phyloP scores from a whole-genome alignment of 192 early-diverging fungal species.

The Backusella tuberculispora region DNA sequence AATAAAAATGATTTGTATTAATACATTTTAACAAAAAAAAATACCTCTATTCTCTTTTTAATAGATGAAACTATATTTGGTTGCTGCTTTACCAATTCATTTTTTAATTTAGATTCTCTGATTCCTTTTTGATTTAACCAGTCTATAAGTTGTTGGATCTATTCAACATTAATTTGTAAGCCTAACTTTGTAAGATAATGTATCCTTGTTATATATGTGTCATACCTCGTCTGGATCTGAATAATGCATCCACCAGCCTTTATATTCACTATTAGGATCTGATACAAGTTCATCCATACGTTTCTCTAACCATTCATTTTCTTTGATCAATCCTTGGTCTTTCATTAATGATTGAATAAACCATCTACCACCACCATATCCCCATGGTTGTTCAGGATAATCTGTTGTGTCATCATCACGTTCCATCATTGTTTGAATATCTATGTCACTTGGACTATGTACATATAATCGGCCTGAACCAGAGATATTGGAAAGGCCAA shows the following conservation, averaged over 20 bases:
- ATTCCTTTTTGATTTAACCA: slow-evolving; percentile 82
- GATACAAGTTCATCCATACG: slow-evolving; percentile 13
- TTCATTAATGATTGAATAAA: slow-evolving; percentile 24
- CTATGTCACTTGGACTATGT: slow-evolving; percentile 50
- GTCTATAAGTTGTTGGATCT: slow-evolving; percentile 68
- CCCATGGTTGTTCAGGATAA: slow-evolving; percentile 16
- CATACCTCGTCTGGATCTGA: slow-evolving; percentile 39
- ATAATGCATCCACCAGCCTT: slow-evolving; percentile 33
- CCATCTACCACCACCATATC: slow-evolving; percentile 28
- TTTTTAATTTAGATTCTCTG: slow-evolving; percentile 66
- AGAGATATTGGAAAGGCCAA: slow-evolving; percentile 55
- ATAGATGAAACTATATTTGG: slow-evolving; percentile 29
- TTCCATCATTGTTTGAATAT: slow-evolving; percentile 52
- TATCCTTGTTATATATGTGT: too few species aligned
- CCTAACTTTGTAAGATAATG: slow-evolving; percentile 41
- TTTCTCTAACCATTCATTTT: slow-evolving; percentile 33
- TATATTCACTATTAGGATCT: background rate
- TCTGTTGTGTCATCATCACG: slow-evolving; percentile 24
- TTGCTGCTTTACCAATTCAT: slow-evolving; percentile 31
- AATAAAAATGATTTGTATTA: background rate
- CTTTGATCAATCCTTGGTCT: slow-evolving; percentile 35
- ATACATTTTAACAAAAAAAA: background rate
- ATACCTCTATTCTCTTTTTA: slow-evolving; percentile 16
- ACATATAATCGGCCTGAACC: slow-evolving; percentile 62
- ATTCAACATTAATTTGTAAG: slow-evolving; percentile 30